Base-by-base conservation (phyloP, 768 basidiomycete species). In the Mycena metata region DNA sequence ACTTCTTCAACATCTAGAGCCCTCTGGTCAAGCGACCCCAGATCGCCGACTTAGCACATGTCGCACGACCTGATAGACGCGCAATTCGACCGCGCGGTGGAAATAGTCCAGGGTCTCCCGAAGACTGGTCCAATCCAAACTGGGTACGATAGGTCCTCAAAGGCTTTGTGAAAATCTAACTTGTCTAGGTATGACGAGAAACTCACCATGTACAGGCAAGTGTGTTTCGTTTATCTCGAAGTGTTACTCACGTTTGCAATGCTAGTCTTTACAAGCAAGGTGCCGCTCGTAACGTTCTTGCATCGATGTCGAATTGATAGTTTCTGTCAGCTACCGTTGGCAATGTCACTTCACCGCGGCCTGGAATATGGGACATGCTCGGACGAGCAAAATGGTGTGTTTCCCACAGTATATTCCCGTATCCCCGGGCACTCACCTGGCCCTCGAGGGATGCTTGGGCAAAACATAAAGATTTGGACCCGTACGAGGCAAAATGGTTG, bases 111-210 rank as follows among this genome's bases (percentile, higher is more conserved):
- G 77, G 82, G 93, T 65, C 83, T 98, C 36, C 96, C 96, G 1
- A 97, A 97, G 84, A 94, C 90, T 12, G 96, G 96, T 0, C 95
- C 96, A 35, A 96, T 98, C 74, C 96, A 98, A 78, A 98, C 96
- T 0, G 93, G 89, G 58, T 71, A 50, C 41, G 24, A 19, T 8
- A 17, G 13, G 16, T 23, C 21, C 6, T 39, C 35, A 42, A 23
- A 36, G 23, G n/a, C 19, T 42, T 24, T 36, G 46, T 36, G 8
- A 19, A 41, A 19, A 4, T 24, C 24, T 16, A 41, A 39, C 36
- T 45, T 17, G 13, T 23, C 10, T n/a, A 64, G 61, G 70, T 98
- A 98, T 76, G 96, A 98, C 72, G 96, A 97, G 77, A 98, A 98
- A 78, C 82, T 98, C 16, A 88, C 89, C 13, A 95, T 98, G 89